Percentiles rank a stretch among this genome's conserved stretches.
Evolutionary conservation across 305 asterid species (phyloP).

Genomic region (Fraxinus nigra): DNA sequence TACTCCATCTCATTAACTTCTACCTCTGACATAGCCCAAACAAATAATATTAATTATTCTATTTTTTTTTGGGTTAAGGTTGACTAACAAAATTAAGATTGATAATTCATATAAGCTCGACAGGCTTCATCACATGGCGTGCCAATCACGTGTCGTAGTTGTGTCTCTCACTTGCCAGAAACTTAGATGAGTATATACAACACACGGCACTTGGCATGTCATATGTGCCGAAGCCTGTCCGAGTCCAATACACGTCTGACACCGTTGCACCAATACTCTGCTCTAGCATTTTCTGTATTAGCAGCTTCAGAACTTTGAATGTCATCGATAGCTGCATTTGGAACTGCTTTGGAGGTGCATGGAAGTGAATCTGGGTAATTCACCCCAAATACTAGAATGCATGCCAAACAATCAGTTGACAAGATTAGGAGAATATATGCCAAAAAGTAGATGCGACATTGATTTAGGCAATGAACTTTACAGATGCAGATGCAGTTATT

Average conservation of each 20-base stretch:
- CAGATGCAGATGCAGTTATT: neutral
- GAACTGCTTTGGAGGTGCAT: neutral
- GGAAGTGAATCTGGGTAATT: neutral
- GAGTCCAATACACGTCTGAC: neutral
- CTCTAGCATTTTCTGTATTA: neutral
- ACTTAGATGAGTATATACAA: neutral
- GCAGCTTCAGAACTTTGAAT: neutral
- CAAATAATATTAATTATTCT: neutral
- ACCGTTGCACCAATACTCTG: neutral
- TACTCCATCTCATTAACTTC: neutral
- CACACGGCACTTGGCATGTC: neutral
- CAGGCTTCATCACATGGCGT: neutral
- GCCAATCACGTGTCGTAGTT: neutral
- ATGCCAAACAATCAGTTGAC: neutral
- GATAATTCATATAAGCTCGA: neutral
- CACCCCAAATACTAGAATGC: neutral
- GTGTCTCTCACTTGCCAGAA: neutral
- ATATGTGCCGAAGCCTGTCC: neutral
- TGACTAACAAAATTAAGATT: neutral
- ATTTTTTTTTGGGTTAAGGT: neutral
- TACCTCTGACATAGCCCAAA: neutral
- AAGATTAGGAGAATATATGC: neutral
- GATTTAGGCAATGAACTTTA: neutral
- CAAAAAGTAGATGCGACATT: neutral
- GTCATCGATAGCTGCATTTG: neutral